Base-by-base conservation (phyloP, 305 asterid genomes). In the Fraxinus paxiana region DNA sequence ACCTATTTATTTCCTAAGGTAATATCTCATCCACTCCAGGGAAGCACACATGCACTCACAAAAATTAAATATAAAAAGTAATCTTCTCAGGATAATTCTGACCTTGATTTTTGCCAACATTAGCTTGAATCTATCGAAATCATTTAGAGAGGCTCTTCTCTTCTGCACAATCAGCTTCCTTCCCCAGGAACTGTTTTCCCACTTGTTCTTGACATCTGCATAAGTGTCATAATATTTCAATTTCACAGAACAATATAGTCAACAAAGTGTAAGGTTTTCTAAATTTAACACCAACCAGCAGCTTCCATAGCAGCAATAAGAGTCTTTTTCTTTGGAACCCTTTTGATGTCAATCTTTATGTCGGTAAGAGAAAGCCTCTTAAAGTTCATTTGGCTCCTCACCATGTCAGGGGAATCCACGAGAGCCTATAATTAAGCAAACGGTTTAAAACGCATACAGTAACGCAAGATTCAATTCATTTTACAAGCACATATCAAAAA, bases 161-260 rank as follows among this genome's bases (percentile, higher is more conserved):
- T 93, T 89, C 88, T 91, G 97, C 59, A 93, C 98, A 84, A 89
- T 90, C 75, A 93, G 85, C 88, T 93, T 93, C 85, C 96, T 92
- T 56, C 95, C 98, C 98, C 98, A 92, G n/a, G 98, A 92, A 82
- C 94, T 92, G 78, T 83, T 91, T 79, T 91, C 96, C 93, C 97
- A 93, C 81, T 92, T 92, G 61, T 86, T 89, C 88, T 91, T 90
- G 71, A 93, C 97, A 91, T 93, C 98, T 93, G 90, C 41, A 15
- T 22, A 54, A 69, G 46, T 0, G 54, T 18, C 12, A 30, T 3
- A 15, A 46, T 15, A 28, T 30, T 28, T 37, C 73, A 10, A 43
- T 12, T 15, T 59, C 37, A 22, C 20, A 3, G 0, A 17, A 6
- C 48, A n/a, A 41, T 56, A 24, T 17, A 33, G 18, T 13, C 33